phyloP scores from a whole-genome alignment of 371 early-diverging fungal genomes.

The Actinomortierella ambigua region DNA sequence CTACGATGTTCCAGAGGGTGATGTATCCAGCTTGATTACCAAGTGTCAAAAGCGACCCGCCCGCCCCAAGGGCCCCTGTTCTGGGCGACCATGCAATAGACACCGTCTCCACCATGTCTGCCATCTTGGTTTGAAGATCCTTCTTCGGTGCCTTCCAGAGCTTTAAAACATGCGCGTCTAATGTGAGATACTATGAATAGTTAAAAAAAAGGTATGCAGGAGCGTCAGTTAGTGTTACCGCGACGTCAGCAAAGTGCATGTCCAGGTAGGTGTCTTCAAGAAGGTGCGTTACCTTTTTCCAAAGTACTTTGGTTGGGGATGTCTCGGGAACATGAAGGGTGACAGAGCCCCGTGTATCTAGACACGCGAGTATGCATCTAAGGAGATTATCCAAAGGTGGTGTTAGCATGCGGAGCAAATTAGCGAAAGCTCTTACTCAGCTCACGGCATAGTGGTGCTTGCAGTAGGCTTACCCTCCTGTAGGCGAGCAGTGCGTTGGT shows the following conservation, averaged over 20 bases:
- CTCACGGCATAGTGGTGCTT: too few relatives aligned
- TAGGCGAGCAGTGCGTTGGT: conserved; percentile 31
- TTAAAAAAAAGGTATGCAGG: neutral
- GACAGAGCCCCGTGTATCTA: conserved; percentile 25
- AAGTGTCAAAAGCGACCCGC: conserved; percentile 25
- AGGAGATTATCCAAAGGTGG: too few relatives aligned
- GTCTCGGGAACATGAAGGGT: conserved; percentile 20
- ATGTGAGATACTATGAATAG: conserved; percentile 7
- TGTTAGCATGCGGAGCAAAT: neutral
- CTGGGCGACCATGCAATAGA: conserved; percentile 45
- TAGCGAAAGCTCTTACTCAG: too few relatives aligned
- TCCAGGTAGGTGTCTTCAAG: too few relatives aligned
- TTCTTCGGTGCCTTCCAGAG: conserved; percentile 16
- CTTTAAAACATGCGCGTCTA: conserved; percentile 16
- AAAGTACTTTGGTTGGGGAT: conserved; percentile 17
- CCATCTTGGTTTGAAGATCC: conserved; percentile 11
- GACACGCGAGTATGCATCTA: conserved; percentile 37
- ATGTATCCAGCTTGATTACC: conserved; percentile 37
- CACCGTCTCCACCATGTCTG: conserved; percentile 25
- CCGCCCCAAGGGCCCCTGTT: conserved; percentile 15
- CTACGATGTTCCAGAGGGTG: conserved; percentile 28
- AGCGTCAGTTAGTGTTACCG: neutral
- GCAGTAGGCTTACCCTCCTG: conserved; percentile 24
- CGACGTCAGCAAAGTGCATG: neutral
- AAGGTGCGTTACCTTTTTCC: conserved; percentile 42